Evolutionary conservation across 1,284 basidiomycete species (phyloP), one percentile per base, ranked within the genome.

Genomic region (Flammula alnicola): DNA sequence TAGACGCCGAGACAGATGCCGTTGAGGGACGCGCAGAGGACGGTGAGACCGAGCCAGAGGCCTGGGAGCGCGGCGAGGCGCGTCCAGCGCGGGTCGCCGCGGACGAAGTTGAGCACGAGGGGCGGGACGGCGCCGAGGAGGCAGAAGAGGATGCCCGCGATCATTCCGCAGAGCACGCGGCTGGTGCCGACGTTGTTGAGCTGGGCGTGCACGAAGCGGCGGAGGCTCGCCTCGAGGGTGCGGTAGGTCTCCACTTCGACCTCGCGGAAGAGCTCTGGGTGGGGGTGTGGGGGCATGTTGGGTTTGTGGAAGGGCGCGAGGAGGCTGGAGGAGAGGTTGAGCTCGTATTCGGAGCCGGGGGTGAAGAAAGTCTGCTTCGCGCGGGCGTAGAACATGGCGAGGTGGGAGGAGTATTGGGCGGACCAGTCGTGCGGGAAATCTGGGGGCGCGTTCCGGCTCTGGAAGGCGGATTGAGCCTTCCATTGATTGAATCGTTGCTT

Each of bases 291-390:
- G 2, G 75, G 71, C 5, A 67, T 64, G 22, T 72, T 65, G 11
- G 73, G 60, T 3, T 66, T 58, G 53, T 85, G 82, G 61, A 91
- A 85, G 2, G 83, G 80, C 0, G 81, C 77, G 31, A 91, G 79
- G 14, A 85, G 67, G 44, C 80, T 78, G 4, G 83, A 83, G 16
- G 84, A 77, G 26, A 90, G 77, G 56, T 85, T 78, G 58, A 91
- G 81, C 55, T 89, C 86, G 63, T 86, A 88, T 35, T 78, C 75
- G 29, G 81, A 80, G 47, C 77, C 78, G 11, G 84, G 83, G 2
- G 83, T 83, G 54, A 89, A 80, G 65, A 91, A 91, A 0, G 87
- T 90, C 59, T 86, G 81, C 57, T 88, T 88, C 5, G 86, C 87
- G 37, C 88, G 83, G 5, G 80, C 70, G 62, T 86, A 91, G 67